Conservation (phyloP, 1,284 basidiomycete species). For the Hypsizygus ulmarius region DNA sequence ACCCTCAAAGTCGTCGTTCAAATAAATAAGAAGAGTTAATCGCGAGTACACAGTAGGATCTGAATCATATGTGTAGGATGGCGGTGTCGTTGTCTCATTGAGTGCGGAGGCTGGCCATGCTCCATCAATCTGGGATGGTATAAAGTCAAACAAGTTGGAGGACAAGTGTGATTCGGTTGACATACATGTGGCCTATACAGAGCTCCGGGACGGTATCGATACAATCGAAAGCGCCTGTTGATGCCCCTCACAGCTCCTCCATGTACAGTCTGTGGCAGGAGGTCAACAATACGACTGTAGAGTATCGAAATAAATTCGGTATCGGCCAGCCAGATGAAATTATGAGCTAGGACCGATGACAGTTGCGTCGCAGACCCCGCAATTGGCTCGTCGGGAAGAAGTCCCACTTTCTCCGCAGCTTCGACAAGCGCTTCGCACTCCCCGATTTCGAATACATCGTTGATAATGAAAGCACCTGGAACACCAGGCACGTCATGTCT, state of each 20-base stretch:
- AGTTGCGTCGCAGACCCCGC: constrained; percentile 42
- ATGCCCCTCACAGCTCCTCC: constrained; percentile 48
- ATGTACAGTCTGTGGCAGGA: constrained; percentile 38
- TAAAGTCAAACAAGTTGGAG: background rate
- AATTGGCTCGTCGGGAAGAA: constrained; percentile 49
- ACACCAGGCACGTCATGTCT: constrained; percentile 40
- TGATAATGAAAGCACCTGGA: constrained; percentile 44
- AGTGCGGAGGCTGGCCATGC: constrained; percentile 54
- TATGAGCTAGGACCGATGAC: constrained; percentile 46
- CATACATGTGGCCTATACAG: constrained; percentile 45
- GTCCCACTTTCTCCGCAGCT: constrained; percentile 44
- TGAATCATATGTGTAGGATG: constrained; percentile 50
- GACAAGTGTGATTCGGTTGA: constrained; percentile 1
- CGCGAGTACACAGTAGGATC: constrained; percentile 41
- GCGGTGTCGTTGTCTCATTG: constrained; percentile 37
- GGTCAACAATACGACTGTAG: constrained; percentile 39
- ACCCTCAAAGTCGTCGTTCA: constrained; percentile 45
- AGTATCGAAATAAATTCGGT: constrained; percentile 39
- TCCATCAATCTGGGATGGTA: constrained; percentile 41
- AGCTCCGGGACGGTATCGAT: constrained; percentile 47
- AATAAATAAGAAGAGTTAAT: constrained; percentile 53
- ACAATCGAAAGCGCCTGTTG: constrained; percentile 49
- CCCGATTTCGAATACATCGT: constrained; percentile 43
- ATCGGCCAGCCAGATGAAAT: constrained; percentile 56
- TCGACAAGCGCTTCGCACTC: constrained; percentile 46